phyloP scores from a whole-genome alignment of 2,329 filamentous ascomycete genomes.

The Phialocephala subalpina region DNA sequence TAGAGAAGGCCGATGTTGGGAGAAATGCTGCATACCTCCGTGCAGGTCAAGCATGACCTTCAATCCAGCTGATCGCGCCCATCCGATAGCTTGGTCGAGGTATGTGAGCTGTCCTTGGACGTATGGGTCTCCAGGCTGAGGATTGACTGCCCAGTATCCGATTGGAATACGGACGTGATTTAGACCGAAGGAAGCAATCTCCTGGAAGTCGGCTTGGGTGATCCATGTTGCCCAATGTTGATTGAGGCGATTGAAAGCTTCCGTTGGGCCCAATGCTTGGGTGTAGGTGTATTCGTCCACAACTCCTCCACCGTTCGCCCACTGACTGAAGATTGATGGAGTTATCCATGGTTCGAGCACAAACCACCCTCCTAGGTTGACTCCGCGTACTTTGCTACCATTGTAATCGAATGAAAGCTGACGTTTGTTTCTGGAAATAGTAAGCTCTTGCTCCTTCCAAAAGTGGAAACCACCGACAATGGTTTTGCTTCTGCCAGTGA shows the following conservation, averaged over 20 bases:
- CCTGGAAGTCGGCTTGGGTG: slow-evolving; percentile 50
- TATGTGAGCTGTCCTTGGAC: slow-evolving; percentile 67
- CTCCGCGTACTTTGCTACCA: slow-evolving; percentile 64
- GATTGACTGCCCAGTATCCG: slow-evolving; percentile 69
- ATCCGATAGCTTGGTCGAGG: slow-evolving; percentile 63
- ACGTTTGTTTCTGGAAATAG: slow-evolving; percentile 26
- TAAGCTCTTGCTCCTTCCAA: slow-evolving; percentile 16
- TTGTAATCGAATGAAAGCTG: slow-evolving; percentile 59
- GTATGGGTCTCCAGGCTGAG: slow-evolving; percentile 63
- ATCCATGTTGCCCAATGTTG: slow-evolving; percentile 67
- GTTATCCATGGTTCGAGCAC: slow-evolving; percentile 59
- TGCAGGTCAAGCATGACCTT: slow-evolving; percentile 75
- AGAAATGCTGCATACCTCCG: slow-evolving; percentile 57
- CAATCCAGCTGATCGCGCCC: slow-evolving; percentile 64
- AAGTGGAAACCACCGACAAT: slow-evolving; percentile 29
- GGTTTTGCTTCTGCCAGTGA: slow-evolving; percentile 30
- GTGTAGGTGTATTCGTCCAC: slow-evolving; percentile 46
- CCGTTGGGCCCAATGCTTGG: slow-evolving; percentile 55
- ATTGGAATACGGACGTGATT: slow-evolving; percentile 72
- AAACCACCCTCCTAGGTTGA: slow-evolving; percentile 65
- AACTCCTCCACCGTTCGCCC: slow-evolving; percentile 40
- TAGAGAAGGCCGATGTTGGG: neutral
- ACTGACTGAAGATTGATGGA: slow-evolving; percentile 58
- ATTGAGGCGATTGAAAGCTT: slow-evolving; percentile 53
- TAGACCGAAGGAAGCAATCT: slow-evolving; percentile 55